These are phyloP conservation scores for Aschersonia sp. DNA, from an alignment of 2,329 filamentous ascomycete genomes.

Conservation along the genomic window DNA sequence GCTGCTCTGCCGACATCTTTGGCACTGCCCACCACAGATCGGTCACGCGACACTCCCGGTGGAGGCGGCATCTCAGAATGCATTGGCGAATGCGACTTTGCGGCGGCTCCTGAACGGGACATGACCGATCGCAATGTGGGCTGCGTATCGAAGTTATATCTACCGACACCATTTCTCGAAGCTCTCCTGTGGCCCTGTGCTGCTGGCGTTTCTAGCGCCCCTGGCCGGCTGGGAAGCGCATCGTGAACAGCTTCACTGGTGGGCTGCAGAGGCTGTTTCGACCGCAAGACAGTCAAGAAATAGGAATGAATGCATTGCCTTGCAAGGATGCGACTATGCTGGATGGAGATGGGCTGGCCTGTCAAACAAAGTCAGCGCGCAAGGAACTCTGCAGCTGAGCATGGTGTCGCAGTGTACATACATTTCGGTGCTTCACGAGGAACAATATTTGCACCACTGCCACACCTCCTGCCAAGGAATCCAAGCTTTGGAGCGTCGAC, in stretches of 20 bases:
- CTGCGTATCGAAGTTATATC: conserved; percentile 22
- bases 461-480: conserved; percentile 1
- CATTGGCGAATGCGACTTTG: conserved; percentile 30
- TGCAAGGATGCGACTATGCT: conserved; percentile 18
- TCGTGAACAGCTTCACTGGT: not conserved
- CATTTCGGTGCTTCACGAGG: not conserved
- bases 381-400: not conserved
- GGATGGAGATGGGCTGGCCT: conserved; percentile 18
- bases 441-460: not conserved
- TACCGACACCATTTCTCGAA: conserved; percentile 2
- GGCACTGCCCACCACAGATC: not conserved
- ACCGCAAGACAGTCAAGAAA: conserved; percentile 13
- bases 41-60: not conserved
- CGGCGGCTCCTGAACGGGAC: conserved; percentile 8
- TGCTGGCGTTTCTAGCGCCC: not conserved
- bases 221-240: not conserved
- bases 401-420: not conserved
- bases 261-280: not conserved
- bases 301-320: conserved; percentile 19
- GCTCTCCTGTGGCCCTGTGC: not conserved
- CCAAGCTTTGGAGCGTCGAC: conserved; percentile 4
- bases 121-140: conserved; percentile 20
- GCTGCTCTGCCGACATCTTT: conserved; percentile 2
- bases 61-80: conserved; percentile 22
- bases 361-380: not conserved